Evolutionary conservation across 768 basidiomycete genomes (phyloP).

Genomic region (Rubroboletus pulcherrimus): DNA sequence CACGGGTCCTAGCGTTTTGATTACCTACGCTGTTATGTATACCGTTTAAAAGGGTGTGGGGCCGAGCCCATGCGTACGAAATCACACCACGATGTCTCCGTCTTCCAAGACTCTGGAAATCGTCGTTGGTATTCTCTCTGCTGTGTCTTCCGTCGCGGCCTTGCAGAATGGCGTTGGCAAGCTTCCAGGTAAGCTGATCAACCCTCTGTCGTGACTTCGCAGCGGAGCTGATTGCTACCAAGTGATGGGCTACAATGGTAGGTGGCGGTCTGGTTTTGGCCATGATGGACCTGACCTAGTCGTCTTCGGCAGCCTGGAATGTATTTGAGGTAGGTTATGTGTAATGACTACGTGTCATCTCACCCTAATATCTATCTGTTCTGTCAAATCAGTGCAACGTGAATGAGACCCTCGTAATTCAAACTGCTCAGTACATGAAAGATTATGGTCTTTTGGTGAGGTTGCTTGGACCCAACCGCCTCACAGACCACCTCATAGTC

Average conservation of each 20-base stretch:
- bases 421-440: conserved; percentile 50
- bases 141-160: conserved; percentile 13
- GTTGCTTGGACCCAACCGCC: not conserved
- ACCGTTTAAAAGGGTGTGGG: conserved; percentile 12
- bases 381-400: conserved; percentile 47
- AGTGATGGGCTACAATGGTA: conserved; percentile 34
- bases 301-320: conserved; percentile 52
- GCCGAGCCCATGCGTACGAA: not conserved
- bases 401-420: conserved; percentile 46
- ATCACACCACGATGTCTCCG: conserved; percentile 8
- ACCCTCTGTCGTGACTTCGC: not conserved
- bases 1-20: conserved; percentile 2
- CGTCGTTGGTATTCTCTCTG: conserved; percentile 11
- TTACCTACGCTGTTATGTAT: not conserved
- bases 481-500: not conserved
- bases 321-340: conserved; percentile 48
- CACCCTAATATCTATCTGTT: not conserved
- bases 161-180: conserved; percentile 30
- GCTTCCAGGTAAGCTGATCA: conserved; percentile 25
- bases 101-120: conserved; percentile 4
- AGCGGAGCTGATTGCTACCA: conserved; percentile 5
- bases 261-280: not conserved
- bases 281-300: conserved; percentile 2
- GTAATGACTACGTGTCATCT: not conserved
- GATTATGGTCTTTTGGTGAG: conserved; percentile 47